phyloP scores from a whole-genome alignment of 2,329 filamentous ascomycete genomes.

The Fusarium pseudocircinatum region DNA sequence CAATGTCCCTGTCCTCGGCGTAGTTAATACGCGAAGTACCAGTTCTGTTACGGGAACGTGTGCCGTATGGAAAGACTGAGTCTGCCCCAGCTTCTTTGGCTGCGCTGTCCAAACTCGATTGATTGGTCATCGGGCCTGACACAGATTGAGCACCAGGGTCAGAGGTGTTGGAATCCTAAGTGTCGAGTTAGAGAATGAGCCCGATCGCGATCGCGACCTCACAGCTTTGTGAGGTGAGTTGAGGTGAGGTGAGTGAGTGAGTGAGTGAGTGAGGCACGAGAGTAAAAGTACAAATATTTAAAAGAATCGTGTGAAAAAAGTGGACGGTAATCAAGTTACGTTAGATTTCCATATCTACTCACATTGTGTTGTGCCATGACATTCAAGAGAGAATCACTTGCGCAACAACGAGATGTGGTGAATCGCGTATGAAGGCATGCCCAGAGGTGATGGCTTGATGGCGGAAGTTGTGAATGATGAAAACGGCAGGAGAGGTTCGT shows the following conservation, averaged over 20 bases:
- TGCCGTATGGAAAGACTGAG: conserved; percentile 81
- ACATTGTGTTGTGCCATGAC: conserved; percentile 55
- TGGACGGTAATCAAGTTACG: conserved; percentile 31
- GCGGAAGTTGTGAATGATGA: conserved; percentile 34
- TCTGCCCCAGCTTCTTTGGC: conserved; percentile 62
- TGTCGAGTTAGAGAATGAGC: conserved; percentile 34
- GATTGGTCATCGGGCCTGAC: conserved; percentile 57
- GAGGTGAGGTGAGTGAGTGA: conserved; percentile 19
- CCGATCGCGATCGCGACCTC: conserved; percentile 35
- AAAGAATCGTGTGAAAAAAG: conserved; percentile 22
- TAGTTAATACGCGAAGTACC: conserved; percentile 89
- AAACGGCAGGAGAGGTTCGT: conserved; percentile 16
- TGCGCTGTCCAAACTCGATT: conserved; percentile 57
- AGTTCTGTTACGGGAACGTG: conserved; percentile 88
- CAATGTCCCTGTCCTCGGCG: conserved; percentile 90
- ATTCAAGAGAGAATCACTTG: conserved; percentile 47
- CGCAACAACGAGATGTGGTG: conserved; percentile 47
- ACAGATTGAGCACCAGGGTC: conserved; percentile 48
- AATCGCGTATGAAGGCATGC: conserved; percentile 47
- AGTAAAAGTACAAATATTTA: conserved; percentile 12
- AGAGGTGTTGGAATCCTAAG: conserved; percentile 49
- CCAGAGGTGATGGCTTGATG: conserved; percentile 41
- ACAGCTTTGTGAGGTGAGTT: conserved; percentile 25
- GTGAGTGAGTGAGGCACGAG: conserved; percentile 8
- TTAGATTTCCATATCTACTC: conserved; percentile 33